Base-by-base conservation (phyloP, 225 moss, liverwort and hornwort species). In the Climacium dendroides region DNA sequence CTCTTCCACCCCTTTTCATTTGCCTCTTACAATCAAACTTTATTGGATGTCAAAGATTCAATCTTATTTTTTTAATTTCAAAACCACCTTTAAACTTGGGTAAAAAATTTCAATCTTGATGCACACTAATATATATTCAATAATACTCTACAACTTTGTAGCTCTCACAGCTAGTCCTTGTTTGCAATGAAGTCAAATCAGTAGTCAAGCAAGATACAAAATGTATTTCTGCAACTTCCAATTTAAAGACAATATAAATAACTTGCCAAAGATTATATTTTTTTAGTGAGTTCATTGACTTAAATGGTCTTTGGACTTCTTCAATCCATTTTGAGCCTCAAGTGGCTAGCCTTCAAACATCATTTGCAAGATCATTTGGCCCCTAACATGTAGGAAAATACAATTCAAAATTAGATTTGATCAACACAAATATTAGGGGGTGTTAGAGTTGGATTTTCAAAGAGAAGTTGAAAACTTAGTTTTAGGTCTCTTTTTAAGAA, bases 151-250 rank as follows among this genome's bases (percentile, higher is more conserved):
- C 16, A 29, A 9, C 10, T 25, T 45, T 45, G 6, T 28, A 1
- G 17, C 10, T 45, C 7, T 29, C n/a, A n/a, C n/a, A n/a, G n/a
- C n/a, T n/a, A n/a, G n/a, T n/a, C n/a, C n/a, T n/a, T n/a, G n/a
- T n/a, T n/a, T n/a, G 45, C 26, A 72, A 73, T 47, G 6, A 73
- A 45, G 18, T 1, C 29, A 47, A 47, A 47, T 29, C 4, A 1
- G 2, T 0, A 73, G 0, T 47, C 10, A 18, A 47, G 0, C 0
- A 47, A 45, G 11, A 29, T 0, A 47, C 47, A 47, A 16, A 73
- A 47, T 19, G 6, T 18, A 47, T 45, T 47, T 73, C 18, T 29
- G 18, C 0, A 45, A 72, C 10, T 28, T 26, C 12, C 17, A 43
- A 1, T 43, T 13, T 71, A 6, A 3, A 28, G 5, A 28, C 1